Evolutionary conservation across 1,284 basidiomycete genomes (phyloP).

Genomic region (Cryptococcus neoformans): DNA sequence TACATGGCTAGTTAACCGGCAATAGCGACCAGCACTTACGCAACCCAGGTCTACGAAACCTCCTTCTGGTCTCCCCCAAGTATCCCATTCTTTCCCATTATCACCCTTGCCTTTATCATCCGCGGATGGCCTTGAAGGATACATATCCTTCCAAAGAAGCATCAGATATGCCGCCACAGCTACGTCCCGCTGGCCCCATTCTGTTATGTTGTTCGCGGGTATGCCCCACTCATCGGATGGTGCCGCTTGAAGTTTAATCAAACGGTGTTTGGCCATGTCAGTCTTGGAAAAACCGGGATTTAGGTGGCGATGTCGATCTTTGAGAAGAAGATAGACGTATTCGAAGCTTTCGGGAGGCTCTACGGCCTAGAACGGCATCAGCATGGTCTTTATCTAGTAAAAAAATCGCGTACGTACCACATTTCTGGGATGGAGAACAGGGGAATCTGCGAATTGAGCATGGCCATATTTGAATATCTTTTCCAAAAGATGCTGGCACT

Average conservation of each 20-base stretch:
- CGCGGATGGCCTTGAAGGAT: slow-evolving; percentile 27
- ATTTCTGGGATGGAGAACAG: too few relatives aligned
- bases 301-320: slow-evolving; percentile 73
- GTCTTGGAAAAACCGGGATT: slow-evolving; percentile 55
- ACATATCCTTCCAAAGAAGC: slow-evolving; percentile 80
- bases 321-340: slow-evolving; percentile 81
- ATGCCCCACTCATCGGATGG: slow-evolving; percentile 28
- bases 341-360: slow-evolving; percentile 58
- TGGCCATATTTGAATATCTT: slow-evolving; percentile 79
- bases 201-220: slow-evolving; percentile 23
- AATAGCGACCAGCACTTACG: slow-evolving; percentile 33
- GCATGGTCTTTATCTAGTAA: too few relatives aligned
- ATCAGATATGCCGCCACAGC: slow-evolving; percentile 91
- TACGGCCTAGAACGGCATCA: too few relatives aligned
- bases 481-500: slow-evolving; percentile 73
- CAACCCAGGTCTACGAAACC: slow-evolving; percentile 90
- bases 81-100: slow-evolving; percentile 53
- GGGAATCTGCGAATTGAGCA: slow-evolving; percentile 61
- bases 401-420: too few relatives aligned
- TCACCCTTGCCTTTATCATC: slow-evolving; percentile 10
- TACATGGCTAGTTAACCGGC: too few relatives aligned
- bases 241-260: background rate
- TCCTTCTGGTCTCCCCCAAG: slow-evolving; percentile 70
- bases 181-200: slow-evolving; percentile 62
- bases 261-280: background rate